Evolutionary conservation across 106 monocot genomes (phyloP).

Genomic region (Iris macrosiphon): DNA sequence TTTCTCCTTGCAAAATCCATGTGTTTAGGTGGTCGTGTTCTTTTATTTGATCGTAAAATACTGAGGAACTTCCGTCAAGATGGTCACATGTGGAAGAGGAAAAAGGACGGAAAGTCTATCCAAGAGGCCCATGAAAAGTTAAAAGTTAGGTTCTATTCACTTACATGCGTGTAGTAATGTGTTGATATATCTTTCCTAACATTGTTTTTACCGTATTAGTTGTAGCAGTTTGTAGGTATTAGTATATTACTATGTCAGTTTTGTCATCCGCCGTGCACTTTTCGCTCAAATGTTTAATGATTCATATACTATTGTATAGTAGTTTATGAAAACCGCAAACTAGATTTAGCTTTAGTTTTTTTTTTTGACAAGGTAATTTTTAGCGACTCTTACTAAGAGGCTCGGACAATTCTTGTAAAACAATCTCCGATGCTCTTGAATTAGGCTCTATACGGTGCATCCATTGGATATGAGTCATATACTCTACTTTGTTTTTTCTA

Average conservation of each 20-base stretch:
- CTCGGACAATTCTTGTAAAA: too few relatives aligned
- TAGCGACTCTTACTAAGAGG: too few relatives aligned
- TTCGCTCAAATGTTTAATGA: not conserved
- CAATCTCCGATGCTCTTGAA: too few relatives aligned
- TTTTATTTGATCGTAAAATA: conserved; percentile 81
- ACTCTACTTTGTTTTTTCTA: too few relatives aligned
- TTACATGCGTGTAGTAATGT: not conserved
- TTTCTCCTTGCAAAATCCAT: conserved; percentile 7
- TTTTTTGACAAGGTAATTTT: too few relatives aligned
- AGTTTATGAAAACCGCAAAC: too few relatives aligned
- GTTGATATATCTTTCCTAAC: not conserved
- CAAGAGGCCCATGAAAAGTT: conserved; percentile 98
- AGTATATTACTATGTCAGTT: too few relatives aligned
- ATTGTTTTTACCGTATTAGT: not conserved
- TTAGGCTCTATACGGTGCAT: too few relatives aligned
- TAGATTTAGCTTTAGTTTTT: too few relatives aligned
- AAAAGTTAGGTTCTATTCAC: conserved; percentile 44
- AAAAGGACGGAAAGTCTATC: conserved; percentile 98
- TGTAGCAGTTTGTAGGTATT: not conserved
- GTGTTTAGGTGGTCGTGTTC: conserved; percentile 64
- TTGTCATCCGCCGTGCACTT: too few relatives aligned
- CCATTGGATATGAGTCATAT: too few relatives aligned
- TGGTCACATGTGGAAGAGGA: conserved; percentile 95
- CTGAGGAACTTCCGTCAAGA: conserved; percentile 92
- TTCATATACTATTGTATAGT: too few relatives aligned